A percentile compares a stretch with the other conserved stretches of the same genome.
Evolutionary conservation across 2,329 filamentous ascomycete genomes (phyloP).

Genomic region (Colletotrichum sp.): DNA sequence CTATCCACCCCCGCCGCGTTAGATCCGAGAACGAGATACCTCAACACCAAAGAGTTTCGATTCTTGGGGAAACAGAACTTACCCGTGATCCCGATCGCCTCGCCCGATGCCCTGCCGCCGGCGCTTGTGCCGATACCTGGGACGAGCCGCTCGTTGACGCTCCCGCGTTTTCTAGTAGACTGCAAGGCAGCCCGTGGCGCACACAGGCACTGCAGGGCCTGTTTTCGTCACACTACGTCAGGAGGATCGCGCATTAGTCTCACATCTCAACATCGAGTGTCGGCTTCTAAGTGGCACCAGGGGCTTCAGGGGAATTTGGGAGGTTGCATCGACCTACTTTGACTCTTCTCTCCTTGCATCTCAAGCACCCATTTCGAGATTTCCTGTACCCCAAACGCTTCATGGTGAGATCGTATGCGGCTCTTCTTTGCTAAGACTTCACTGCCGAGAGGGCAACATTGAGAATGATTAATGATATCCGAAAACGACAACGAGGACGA

Average conservation of each 20-base stretch:
- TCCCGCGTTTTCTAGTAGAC: slow-evolving; percentile 19
- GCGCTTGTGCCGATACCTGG: not conserved
- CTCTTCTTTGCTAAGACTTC: not conserved
- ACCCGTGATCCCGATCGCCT: slow-evolving; percentile 5
- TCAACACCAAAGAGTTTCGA: not conserved
- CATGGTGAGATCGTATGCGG: slow-evolving; percentile 13
- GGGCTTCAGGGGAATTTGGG: not conserved
- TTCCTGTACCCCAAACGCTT: slow-evolving; percentile 40
- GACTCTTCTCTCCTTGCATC: slow-evolving; percentile 40
- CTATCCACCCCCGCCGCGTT: not conserved
- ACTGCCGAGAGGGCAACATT: not conserved
- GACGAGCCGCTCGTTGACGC: not conserved
- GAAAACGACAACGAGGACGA: slow-evolving; percentile 17
- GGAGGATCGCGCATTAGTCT: not conserved
- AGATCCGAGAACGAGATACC: slow-evolving; percentile 6
- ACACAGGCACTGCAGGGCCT: slow-evolving; percentile 42
- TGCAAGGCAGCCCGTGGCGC: slow-evolving; percentile 39
- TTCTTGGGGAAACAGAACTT: not conserved
- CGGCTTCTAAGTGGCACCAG: not conserved
- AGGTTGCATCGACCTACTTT: slow-evolving; percentile 29
- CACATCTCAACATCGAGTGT: not conserved
- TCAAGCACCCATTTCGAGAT: slow-evolving; percentile 37
- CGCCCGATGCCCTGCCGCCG: not conserved
- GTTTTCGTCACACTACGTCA: slow-evolving; percentile 41
- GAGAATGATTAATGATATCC: not conserved